A percentile compares a stretch with the other conserved stretches of the same genome.
Conservation (phyloP, 164 flowering plant genomes). For the Macadamia tetraphylla region DNA sequence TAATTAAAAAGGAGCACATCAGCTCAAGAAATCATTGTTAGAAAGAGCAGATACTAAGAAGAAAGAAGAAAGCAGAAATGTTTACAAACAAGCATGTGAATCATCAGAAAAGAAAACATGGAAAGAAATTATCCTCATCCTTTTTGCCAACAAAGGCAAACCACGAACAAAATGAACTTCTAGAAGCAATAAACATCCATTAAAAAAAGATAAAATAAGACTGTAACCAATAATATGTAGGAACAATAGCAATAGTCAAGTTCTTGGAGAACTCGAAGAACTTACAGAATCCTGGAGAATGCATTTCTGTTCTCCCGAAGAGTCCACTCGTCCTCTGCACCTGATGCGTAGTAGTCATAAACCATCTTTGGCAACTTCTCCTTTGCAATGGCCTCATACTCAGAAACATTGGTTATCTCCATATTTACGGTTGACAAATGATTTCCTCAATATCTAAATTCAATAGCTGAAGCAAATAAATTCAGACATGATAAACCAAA, state of each 20-base stretch:
- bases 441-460: constrained; percentile 9
- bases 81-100: too few relatives aligned
- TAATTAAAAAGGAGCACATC: not conserved
- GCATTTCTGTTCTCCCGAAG: constrained; percentile 73
- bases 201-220: too few relatives aligned
- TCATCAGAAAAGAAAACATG: not conserved
- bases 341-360: constrained; percentile 90
- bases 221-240: too few relatives aligned
- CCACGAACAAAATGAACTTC: too few relatives aligned
- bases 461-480: constrained; percentile 1
- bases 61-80: not conserved
- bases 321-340: constrained; percentile 97
- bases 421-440: constrained; percentile 17
- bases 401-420: constrained; percentile 79
- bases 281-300: constrained; percentile 85
- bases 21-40: not conserved
- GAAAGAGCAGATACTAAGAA: not conserved
- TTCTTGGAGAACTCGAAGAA: not conserved
- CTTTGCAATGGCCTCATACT: constrained; percentile 82
- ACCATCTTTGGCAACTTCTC: constrained; percentile 85
- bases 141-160: too few relatives aligned
- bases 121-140: too few relatives aligned
- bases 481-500: not conserved
- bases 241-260: not conserved
- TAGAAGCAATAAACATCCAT: too few relatives aligned